Evolutionary conservation across 2,329 filamentous ascomycete species (phyloP).

Genomic region (Neonectria punicea): DNA sequence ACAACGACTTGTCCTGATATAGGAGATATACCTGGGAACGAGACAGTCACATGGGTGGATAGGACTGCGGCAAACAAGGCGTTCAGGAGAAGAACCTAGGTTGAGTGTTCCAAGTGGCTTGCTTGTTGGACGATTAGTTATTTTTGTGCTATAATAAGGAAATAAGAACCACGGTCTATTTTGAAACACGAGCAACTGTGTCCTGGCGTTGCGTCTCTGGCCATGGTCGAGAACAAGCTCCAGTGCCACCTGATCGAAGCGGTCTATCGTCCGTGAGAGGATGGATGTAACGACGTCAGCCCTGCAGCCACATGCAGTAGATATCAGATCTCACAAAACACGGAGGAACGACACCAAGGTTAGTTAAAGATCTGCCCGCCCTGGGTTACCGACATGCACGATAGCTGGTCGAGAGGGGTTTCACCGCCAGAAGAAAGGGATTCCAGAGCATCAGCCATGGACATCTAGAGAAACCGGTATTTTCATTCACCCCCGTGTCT

Average conservation of each 20-base stretch:
- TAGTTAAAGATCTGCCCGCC: no score
- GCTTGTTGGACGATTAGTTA: neutral
- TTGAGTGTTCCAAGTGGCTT: neutral
- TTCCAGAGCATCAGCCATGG: no score
- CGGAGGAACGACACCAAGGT: no score
- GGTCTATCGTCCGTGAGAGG: no score
- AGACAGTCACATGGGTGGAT: constrained; percentile 12
- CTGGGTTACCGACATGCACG: no score
- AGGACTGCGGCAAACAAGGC: constrained; percentile 36
- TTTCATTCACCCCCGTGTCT: no score
- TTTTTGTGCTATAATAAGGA: neutral
- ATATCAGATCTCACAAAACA: no score
- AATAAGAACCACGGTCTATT: neutral
- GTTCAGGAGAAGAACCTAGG: constrained; percentile 24
- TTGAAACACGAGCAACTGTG: neutral
- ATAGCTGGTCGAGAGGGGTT: no score
- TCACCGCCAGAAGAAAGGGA: no score
- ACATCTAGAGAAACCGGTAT: no score
- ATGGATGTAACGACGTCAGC: no score
- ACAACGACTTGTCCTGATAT: neutral
- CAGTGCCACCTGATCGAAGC: no score
- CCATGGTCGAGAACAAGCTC: neutral
- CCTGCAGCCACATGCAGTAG: neutral
- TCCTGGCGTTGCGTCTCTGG: neutral
- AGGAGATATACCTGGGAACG: constrained; percentile 1